Conservation (phyloP, 1,284 basidiomycete species). For the Ustilago trichophora region DNA sequence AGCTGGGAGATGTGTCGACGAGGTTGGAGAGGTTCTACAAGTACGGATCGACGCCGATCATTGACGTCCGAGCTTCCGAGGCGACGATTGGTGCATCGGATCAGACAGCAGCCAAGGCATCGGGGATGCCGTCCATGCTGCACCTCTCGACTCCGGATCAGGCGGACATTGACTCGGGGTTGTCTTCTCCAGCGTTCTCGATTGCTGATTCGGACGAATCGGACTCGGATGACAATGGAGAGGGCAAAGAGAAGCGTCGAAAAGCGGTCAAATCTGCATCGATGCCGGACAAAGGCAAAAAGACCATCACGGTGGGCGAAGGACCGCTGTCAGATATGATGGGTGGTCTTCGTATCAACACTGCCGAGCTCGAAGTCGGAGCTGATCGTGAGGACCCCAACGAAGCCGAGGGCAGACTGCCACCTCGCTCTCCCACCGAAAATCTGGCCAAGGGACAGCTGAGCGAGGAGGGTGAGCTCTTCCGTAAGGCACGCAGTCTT, state of each 20-base stretch:
- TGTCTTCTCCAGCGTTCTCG: constrained; percentile 52
- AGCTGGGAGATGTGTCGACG: constrained; percentile 42
- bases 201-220: constrained; percentile 57
- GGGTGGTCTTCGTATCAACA: constrained; percentile 25
- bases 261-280: neutral
- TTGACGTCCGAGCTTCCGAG: constrained; percentile 2
- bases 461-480: constrained; percentile 59
- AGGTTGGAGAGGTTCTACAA: constrained; percentile 41
- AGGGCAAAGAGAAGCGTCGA: neutral
- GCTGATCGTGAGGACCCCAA: constrained; percentile 24
- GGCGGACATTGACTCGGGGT: constrained; percentile 24
- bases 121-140: neutral
- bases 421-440: constrained; percentile 28
- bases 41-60: constrained; percentile 11
- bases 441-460: constrained; percentile 49
- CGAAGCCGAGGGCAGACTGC: neutral
- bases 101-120: neutral
- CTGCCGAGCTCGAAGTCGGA: neutral
- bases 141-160: constrained; percentile 25
- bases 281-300: neutral
- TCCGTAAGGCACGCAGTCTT: constrained; percentile 51
- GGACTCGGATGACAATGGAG: constrained; percentile 17
- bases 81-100: neutral
- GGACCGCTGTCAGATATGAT: constrained; percentile 1
- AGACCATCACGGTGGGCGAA: too few species aligned